These are phyloP conservation scores for Malassezia sympodialis DNA, from an alignment of 1,284 basidiomycete species.

Conservation along the genomic window DNA sequence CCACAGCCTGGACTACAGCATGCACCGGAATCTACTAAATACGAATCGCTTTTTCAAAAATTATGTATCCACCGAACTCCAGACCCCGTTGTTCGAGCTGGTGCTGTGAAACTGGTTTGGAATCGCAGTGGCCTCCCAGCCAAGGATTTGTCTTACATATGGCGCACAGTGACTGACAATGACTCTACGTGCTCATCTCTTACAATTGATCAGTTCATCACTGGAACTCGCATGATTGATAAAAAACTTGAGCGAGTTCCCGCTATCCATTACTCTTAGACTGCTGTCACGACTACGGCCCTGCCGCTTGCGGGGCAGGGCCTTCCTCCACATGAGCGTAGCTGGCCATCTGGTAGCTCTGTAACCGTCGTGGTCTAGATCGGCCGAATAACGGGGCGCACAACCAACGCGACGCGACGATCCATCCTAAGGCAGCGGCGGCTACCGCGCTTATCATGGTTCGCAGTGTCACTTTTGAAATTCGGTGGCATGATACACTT, in stretches of 20 bases:
- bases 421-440: not conserved
- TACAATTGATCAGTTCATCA: not conserved
- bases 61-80: not conserved
- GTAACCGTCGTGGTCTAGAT: not conserved
- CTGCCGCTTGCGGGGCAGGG: not conserved
- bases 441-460: conserved; percentile 29
- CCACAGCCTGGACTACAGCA: not conserved
- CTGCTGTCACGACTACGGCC: not conserved
- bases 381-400: conserved; percentile 7
- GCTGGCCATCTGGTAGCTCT: not conserved
- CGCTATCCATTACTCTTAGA: not conserved
- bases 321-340: not conserved
- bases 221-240: conserved; percentile 10
- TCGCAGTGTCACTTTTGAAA: conserved; percentile 45
- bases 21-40: not conserved
- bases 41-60: not conserved
- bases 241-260: not conserved
- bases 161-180: conserved; percentile 4
- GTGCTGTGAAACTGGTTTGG: not conserved
- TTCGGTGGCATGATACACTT: conserved; percentile 47
- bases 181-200: not conserved
- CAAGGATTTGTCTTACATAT: conserved; percentile 8
- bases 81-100: not conserved
- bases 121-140: conserved; percentile 1
- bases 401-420: not conserved